Evolutionary conservation across 2,329 filamentous ascomycete genomes (phyloP).

Genomic region (Escovopsis sp.): DNA sequence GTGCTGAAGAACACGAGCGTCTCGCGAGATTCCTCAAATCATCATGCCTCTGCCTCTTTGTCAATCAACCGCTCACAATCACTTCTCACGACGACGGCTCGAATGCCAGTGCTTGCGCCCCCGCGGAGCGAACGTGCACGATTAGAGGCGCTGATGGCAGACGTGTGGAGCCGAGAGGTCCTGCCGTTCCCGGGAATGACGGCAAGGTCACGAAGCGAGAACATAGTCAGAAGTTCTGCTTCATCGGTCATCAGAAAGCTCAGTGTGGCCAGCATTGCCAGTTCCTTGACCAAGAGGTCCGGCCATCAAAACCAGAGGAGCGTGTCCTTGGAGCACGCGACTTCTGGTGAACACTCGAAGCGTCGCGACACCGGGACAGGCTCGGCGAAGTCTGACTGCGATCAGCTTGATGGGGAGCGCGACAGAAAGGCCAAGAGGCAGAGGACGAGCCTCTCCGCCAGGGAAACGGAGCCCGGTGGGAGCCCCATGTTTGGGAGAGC

Average conservation of each 20-base stretch:
- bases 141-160: constrained; percentile 57
- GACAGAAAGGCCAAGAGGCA: constrained; percentile 4
- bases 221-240: constrained; percentile 62
- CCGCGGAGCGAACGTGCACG: constrained; percentile 61
- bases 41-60: constrained; percentile 24
- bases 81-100: constrained; percentile 50
- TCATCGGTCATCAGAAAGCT: constrained; percentile 80
- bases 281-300: constrained; percentile 60
- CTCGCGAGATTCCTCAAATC: constrained; percentile 37
- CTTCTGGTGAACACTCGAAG: neutral
- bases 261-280: constrained; percentile 66
- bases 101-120: constrained; percentile 57
- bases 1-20: constrained; percentile 76
- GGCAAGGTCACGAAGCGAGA: constrained; percentile 47
- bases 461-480: neutral
- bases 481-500: neutral
- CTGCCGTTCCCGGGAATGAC: constrained; percentile 76
- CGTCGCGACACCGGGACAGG: constrained; percentile 2
- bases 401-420: neutral
- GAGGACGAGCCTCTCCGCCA: neutral
- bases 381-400: neutral
- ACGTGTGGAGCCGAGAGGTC: constrained; percentile 72
- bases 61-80: constrained; percentile 68
- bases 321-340: constrained; percentile 2
- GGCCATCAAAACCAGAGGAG: constrained; percentile 30